Base-by-base conservation (phyloP, 208 protist genomes). In the Leishmania major region DNA sequence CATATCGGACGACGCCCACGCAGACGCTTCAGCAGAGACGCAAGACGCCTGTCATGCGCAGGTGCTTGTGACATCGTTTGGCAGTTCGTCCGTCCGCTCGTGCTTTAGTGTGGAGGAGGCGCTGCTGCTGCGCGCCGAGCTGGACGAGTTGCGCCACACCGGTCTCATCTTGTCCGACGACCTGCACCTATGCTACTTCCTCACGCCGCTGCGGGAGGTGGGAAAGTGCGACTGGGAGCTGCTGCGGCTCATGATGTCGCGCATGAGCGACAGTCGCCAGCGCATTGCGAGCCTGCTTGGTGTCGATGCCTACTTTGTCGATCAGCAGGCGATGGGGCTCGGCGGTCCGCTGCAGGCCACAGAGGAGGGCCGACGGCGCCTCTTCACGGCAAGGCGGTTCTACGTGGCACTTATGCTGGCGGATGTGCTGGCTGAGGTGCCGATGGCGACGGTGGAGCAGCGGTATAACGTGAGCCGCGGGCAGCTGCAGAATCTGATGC, bases 111-210 rank as follows among this genome's bases (percentile, higher is more conserved):
- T 96, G 19, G 92, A 95, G 74, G 93, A 97, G 84, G 95, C 95
- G 57, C 47, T 96, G 57, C 69, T 91, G 31, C 84, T 98, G 55
- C 88, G 92, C 17, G 70, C 77, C 55, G 94, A 97, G 87, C 77
- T 97, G 28, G 88, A 95, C 66, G 75, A 93, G 80, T 83, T 96
- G 77, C 88, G 87, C 43, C 87, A 89, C 70, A 92, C 67, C 31
- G 93, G 94, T 22, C 86, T 98, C 40, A 95, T 97, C 73, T 84
- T 98, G 49, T 85, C 85, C 3, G 95, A 98, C 74, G 96, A 98
- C 73, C 86, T 98, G 1, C 96, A 98, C 78, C 80, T 98, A 4
- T 96, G 93, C 84, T 98, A 97, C 88, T 96, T 97, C 80, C 73
- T 96, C 28, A 97, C 95, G 0, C 96, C 96, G 3, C 74, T 98